Conservation (phyloP, 2,329 filamentous ascomycete genomes). For the Mycosphaerelloides madeirae region DNA sequence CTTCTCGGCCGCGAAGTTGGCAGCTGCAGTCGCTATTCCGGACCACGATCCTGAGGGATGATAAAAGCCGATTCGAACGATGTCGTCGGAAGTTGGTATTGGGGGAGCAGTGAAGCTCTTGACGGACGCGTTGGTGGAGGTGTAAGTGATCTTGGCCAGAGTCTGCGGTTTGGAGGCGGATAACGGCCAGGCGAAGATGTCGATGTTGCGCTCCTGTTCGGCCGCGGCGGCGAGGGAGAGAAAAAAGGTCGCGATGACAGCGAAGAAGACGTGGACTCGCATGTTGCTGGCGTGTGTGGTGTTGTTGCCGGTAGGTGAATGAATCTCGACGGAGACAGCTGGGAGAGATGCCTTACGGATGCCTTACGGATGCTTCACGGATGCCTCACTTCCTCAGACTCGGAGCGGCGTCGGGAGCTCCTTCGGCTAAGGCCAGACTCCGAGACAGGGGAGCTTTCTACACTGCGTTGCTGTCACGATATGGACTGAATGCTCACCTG, state of each 20-base stretch:
- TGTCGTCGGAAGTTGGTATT: conserved; percentile 32
- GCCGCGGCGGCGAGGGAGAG: conserved; percentile 29
- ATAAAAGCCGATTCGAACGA: conserved; percentile 43
- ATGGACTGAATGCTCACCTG: no score
- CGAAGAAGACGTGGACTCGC: conserved; percentile 32
- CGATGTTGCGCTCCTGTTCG: conserved; percentile 24
- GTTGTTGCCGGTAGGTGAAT: background rate
- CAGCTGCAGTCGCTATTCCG: conserved; percentile 43
- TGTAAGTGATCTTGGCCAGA: conserved; percentile 42
- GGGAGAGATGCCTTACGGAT: background rate
- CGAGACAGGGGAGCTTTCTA: no score
- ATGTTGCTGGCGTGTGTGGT: conserved; percentile 27
- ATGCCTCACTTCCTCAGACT: no score
- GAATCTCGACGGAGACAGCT: background rate
- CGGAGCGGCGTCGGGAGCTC: no score
- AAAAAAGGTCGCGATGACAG: conserved; percentile 33
- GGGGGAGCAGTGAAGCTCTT: conserved; percentile 36
- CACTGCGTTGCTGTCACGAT: no score
- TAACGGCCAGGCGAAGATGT: conserved; percentile 35
- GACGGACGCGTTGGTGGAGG: conserved; percentile 38
- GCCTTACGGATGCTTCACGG: no score
- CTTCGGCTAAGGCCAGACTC: no score
- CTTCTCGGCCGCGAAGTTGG: conserved; percentile 39
- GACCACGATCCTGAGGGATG: conserved; percentile 38
- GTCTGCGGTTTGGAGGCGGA: conserved; percentile 34